Evolutionary conservation across 495 filamentous ascomycete genomes (phyloP).

Genomic region (Penicillium pancosmium): DNA sequence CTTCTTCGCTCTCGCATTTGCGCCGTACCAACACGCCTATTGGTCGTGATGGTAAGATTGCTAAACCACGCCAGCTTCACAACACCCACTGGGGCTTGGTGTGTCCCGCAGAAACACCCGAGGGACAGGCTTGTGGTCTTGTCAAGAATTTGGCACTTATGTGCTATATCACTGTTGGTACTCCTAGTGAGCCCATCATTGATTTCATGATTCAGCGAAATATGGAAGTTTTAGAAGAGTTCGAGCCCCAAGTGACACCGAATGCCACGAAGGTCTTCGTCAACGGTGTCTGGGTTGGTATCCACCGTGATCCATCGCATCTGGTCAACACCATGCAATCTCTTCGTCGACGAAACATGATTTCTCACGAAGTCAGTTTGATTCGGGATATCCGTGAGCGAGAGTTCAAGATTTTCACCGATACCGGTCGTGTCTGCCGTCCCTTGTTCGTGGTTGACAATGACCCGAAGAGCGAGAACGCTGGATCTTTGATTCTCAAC

Average conservation of each 20-base stretch:
- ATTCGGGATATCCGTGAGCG: constrained; percentile 94
- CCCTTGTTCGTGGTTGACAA: constrained; percentile 91
- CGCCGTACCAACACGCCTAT: constrained; percentile 97
- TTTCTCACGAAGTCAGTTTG: constrained; percentile 87
- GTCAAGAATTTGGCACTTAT: constrained; percentile 98
- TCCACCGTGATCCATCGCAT: constrained; percentile 77
- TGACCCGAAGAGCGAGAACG: constrained; percentile 64
- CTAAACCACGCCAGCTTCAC: constrained; percentile 95
- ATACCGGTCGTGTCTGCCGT: constrained; percentile 91
- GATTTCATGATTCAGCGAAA: constrained; percentile 92
- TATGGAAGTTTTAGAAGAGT: constrained; percentile 97
- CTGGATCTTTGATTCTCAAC: constrained; percentile 77
- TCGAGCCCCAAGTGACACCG: constrained; percentile 83
- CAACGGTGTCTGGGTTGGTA: constrained; percentile 96
- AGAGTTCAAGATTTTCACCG: constrained; percentile 98
- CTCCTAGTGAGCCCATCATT: constrained; percentile 82
- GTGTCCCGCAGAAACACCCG: constrained; percentile 95
- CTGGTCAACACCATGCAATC: constrained; percentile 75
- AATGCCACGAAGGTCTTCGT: constrained; percentile 97
- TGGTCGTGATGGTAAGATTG: constrained; percentile 96
- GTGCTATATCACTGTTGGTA: constrained; percentile 96
- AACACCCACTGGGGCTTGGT: constrained; percentile 99
- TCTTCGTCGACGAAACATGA: constrained; percentile 74
- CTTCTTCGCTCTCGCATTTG: constrained; percentile 94
- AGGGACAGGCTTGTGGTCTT: constrained; percentile 97